Percentiles rank a stretch among this genome's conserved stretches.
These are phyloP conservation scores for Wallacemonas sp. DNA, from an alignment of 208 protist genomes.

Conservation along the genomic window DNA sequence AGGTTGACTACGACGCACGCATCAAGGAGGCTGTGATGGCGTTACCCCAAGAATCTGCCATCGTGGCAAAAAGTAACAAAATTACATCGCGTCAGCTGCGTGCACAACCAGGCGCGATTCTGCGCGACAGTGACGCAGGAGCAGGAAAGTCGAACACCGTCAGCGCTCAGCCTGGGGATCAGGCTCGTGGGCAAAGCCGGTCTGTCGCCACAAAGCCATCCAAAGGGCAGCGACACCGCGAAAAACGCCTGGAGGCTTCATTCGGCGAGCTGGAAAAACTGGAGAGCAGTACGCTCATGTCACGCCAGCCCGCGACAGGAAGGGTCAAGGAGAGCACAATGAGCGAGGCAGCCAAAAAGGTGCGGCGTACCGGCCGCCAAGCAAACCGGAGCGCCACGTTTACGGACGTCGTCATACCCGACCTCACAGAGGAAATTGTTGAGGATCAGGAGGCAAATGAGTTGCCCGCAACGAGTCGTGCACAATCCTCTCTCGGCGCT, in stretches of 20 bases:
- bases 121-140: no score
- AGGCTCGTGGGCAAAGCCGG: background rate
- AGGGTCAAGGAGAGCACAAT: slow-evolving; percentile 39
- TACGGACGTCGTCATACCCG: slow-evolving; percentile 1
- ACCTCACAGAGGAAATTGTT: slow-evolving; percentile 11
- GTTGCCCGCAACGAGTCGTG: slow-evolving; percentile 3
- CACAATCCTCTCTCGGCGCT: background rate
- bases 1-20: slow-evolving; percentile 10
- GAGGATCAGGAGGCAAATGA: slow-evolving; percentile 13
- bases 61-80: slow-evolving; percentile 20
- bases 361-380: slow-evolving; percentile 16
- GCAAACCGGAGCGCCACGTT: slow-evolving; percentile 15
- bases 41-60: slow-evolving; percentile 38
- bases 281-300: slow-evolving; percentile 23
- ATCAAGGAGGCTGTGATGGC: slow-evolving; percentile 47
- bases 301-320: slow-evolving; percentile 16
- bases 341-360: slow-evolving; percentile 27
- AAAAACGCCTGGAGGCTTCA: slow-evolving; percentile 23
- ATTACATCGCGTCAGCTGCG: slow-evolving; percentile 6
- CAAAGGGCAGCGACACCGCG: slow-evolving; percentile 2
- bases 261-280: slow-evolving; percentile 28
- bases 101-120: background rate
- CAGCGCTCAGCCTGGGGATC: no score
- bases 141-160: no score
- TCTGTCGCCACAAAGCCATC: background rate